phyloP scores from a whole-genome alignment of 805 yeast genomes.

The Starmerella potacharoeniae region DNA sequence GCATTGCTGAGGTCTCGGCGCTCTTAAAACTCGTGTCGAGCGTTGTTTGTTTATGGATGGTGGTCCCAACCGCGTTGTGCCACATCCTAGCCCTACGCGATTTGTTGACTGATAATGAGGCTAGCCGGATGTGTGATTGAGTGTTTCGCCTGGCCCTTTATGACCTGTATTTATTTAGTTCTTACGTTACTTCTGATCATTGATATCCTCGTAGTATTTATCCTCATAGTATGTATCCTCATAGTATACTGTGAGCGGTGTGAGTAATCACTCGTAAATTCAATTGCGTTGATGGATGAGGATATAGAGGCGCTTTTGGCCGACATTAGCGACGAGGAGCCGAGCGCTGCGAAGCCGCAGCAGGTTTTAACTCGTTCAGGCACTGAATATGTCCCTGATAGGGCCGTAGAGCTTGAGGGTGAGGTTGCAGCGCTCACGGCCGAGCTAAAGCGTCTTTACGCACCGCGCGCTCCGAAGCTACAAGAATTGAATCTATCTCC shows the following conservation, averaged over 20 bases:
- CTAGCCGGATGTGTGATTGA: no score
- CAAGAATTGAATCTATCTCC: neutral
- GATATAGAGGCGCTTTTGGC: conserved; percentile 1
- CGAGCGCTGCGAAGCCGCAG: neutral
- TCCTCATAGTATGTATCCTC: neutral
- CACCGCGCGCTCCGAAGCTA: neutral
- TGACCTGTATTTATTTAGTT: no score
- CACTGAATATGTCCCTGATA: no score
- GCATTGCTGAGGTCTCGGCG: no score
- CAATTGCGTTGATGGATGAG: neutral
- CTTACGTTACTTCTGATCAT: no score
- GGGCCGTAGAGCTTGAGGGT: neutral
- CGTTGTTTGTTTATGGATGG: neutral
- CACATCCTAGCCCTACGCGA: neutral
- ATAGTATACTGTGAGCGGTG: neutral
- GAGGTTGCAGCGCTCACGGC: neutral
- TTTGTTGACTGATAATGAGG: no score
- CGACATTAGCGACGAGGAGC: conserved; percentile 1
- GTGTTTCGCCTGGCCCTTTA: no score
- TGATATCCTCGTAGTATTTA: no score
- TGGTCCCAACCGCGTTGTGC: neutral
- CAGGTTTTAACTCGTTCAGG: neutral
- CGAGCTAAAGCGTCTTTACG: neutral
- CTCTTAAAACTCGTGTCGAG: no score
- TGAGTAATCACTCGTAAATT: neutral